Percentiles rank a stretch among this genome's conserved stretches.
Conservation (phyloP, 1,284 basidiomycete genomes). For the Trichosporon ovoides region DNA sequence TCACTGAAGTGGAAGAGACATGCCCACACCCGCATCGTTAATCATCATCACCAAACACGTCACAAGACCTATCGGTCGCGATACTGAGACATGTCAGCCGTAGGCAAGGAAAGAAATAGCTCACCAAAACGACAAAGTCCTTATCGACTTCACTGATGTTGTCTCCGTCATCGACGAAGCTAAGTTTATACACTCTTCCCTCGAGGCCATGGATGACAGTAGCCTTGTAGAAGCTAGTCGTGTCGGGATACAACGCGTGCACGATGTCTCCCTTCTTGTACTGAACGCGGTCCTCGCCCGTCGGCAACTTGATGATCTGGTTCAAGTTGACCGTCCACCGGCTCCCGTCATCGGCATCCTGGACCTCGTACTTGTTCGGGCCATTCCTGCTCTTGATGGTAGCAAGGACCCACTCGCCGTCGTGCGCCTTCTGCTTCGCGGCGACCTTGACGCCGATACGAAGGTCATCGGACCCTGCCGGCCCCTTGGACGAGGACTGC, state of each 20-base stretch:
- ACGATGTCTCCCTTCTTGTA: conserved; percentile 46
- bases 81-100: no score
- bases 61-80: neutral
- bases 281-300: conserved; percentile 30
- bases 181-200: conserved; percentile 30
- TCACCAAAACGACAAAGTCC: conserved; percentile 40
- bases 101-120: conserved; percentile 11
- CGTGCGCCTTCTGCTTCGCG: conserved; percentile 18
- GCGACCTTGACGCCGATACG: conserved; percentile 37
- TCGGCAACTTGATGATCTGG: conserved; percentile 51
- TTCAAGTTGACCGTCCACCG: conserved; percentile 50
- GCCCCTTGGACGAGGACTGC: conserved; percentile 43
- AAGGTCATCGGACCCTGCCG: conserved; percentile 47
- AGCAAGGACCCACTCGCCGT: conserved; percentile 50
- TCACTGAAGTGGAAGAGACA: neutral
- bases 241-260: conserved; percentile 53
- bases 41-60: neutral
- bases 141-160: conserved; percentile 37
- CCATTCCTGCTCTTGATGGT: conserved; percentile 47
- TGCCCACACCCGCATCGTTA: neutral
- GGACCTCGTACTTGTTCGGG: conserved; percentile 40
- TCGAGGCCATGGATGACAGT: conserved; percentile 34
- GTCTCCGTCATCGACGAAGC: conserved; percentile 47
- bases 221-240: conserved; percentile 52
- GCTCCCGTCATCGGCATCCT: conserved; percentile 41